Conservation (phyloP, 768 basidiomycete genomes). For the Lyophyllum semitale region DNA sequence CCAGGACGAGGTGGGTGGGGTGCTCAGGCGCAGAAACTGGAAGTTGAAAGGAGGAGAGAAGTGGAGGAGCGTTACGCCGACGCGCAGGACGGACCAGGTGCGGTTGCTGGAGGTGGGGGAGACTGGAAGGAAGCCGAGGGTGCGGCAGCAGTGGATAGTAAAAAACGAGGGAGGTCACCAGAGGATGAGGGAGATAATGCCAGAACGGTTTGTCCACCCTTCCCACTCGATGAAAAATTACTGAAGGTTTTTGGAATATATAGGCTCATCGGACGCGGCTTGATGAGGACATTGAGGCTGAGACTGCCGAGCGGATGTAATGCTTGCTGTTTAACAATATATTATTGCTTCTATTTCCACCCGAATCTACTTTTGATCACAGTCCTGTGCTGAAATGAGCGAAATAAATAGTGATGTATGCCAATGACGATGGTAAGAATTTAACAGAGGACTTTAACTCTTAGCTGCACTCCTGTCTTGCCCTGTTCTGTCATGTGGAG, state of each 20-base stretch:
- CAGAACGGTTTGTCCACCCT: slow-evolving; percentile 50
- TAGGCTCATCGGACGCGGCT: slow-evolving; percentile 62
- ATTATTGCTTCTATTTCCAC: slow-evolving; percentile 23
- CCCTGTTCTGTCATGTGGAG: slow-evolving; percentile 54
- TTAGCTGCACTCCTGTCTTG: slow-evolving; percentile 7
- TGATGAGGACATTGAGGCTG: slow-evolving; percentile 68
- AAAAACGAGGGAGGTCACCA: slow-evolving; percentile 74
- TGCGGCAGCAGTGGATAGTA: slow-evolving; percentile 32
- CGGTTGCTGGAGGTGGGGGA: slow-evolving; percentile 80
- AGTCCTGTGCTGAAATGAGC: background rate
- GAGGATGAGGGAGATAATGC: slow-evolving; percentile 70
- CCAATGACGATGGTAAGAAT: background rate
- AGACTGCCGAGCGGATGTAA: slow-evolving; percentile 77
- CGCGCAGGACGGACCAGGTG: slow-evolving; percentile 75
- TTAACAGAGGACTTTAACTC: slow-evolving; percentile 24
- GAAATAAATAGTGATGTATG: background rate
- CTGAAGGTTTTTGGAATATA: slow-evolving; percentile 9
- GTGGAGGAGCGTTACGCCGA: slow-evolving; percentile 88
- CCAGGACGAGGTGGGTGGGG: slow-evolving; percentile 96
- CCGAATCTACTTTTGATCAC: slow-evolving; percentile 1
- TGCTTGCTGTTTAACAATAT: slow-evolving; percentile 23
- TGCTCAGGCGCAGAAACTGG: slow-evolving; percentile 75
- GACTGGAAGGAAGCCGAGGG: slow-evolving; percentile 79
- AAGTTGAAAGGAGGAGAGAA: slow-evolving; percentile 76
- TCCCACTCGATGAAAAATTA: background rate